phyloP scores from a whole-genome alignment of 2,329 filamentous ascomycete genomes.

The Cladophialophora bantiana region DNA sequence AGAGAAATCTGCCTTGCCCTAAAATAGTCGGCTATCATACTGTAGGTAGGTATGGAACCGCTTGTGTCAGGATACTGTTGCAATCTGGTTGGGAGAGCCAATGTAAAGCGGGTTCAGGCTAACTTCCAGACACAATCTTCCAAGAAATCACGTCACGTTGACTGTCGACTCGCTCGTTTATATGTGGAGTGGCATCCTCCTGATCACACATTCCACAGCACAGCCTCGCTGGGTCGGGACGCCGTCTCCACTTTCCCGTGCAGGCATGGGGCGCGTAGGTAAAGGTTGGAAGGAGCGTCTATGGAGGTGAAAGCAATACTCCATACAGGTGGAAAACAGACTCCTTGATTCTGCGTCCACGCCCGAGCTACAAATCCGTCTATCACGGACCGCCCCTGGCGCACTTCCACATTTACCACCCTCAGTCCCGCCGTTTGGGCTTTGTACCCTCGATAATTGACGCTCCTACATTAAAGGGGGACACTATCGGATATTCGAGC shows the following conservation, averaged over 20 bases:
- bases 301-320: too few species aligned
- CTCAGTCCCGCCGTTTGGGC: background rate
- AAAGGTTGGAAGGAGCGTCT: too few species aligned
- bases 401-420: conserved; percentile 1
- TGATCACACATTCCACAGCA: background rate
- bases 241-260: too few species aligned
- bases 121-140: background rate
- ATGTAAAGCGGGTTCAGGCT: background rate
- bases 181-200: background rate
- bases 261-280: too few species aligned
- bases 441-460: too few species aligned
- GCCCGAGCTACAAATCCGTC: too few species aligned
- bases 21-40: background rate
- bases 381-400: too few species aligned
- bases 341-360: too few species aligned
- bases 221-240: background rate
- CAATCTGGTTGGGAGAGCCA: background rate
- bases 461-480: background rate
- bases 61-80: background rate
- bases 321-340: too few species aligned
- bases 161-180: background rate
- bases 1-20: conserved; percentile 4
- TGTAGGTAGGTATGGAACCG: background rate
- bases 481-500: background rate
- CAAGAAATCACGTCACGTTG: background rate